Evolutionary conservation across 1,139 yeast genomes (phyloP), one percentile per base, ranked within the genome.

Genomic region (Petasospora fabianii): DNA sequence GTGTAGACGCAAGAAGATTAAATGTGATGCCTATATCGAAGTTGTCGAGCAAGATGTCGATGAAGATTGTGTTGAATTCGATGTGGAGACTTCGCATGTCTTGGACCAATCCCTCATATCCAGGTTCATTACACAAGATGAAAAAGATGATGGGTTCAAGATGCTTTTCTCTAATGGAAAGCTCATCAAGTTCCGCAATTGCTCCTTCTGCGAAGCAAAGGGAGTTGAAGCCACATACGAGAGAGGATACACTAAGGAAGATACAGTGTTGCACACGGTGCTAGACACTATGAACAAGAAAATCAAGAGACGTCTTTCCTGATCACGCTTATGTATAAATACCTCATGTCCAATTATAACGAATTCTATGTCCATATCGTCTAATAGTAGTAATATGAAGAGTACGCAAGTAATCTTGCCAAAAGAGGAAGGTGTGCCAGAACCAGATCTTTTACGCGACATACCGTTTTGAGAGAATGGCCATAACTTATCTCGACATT

Each of bases 1-100:
- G 31, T 83, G 92, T 58, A 67, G 88, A 38, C 58, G 73, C n/a
- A 70, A 86, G 45, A 83, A 83, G 59, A 84, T 81, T 44, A 83
- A 80, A 59, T 83, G 92, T 61, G 80, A 82, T 54, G 86, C 90
- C 2, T 80, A 73, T 49, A 77, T 81, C 12, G 60, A 49, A 41
- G 61, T 59, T 6, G 21, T 61, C 11, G 53, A 53, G 32, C 48
- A 48, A 5, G 38, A 44, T 13, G 40, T 39, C 5, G 39, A 35
- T 4, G 38, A 42, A 5, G 6, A 17, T 3, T 11, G 31, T 2
- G 26, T 41, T 1, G 17, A 18, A 1, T 16, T n/a, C 10, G 27
- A 44, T 17, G 8, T 16, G 5, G 16, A 27, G 11, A 32, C 32
- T 1, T 5, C 6, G 3, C n/a, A 8, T 3, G 28, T 34, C 8